Evolutionary conservation across 805 yeast species (phyloP), one percentile per base, ranked within the genome.

Genomic region (Ogataea chonburiensis): DNA sequence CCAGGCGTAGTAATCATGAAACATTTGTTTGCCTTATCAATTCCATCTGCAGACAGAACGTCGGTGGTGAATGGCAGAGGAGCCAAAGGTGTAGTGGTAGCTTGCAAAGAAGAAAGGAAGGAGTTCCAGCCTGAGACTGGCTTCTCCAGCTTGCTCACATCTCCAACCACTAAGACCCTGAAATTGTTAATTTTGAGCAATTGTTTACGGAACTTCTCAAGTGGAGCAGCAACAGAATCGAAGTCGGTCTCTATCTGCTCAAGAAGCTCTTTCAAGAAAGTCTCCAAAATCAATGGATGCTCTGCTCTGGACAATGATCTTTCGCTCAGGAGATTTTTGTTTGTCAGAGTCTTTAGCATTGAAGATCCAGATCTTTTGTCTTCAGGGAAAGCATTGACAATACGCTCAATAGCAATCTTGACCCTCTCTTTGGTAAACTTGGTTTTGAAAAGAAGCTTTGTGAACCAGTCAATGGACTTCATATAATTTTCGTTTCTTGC

Each of bases 401-500:
- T 61, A 52, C 79, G 80, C 39, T 81, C 86, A 20, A 82, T 57
- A 12, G 81, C 68, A 17, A 86, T 76, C 47, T 73, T 70, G 16
- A 87, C 73, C 57, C 97, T 71, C 8, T 76, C 69, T 45, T 75
- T 78, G 38, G 88, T 96, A 57, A 85, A 86, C 5, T 75, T 70
- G 18, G 84, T 73, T 48, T 75, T 71, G 57, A 75, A 79, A 49
- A 88, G 61, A 13, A 84, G 69, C 40, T 78, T 77, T 28, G 67
- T 61, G 27, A 86, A 66, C 98, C 98, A 93, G 16, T 77, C 73
- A 24, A 89, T 77, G 1, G 91, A 87, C 30, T 71, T 71, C 0
- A 46, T 37, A 53, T 89, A 93, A 40, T 87, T 79, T 7, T 65
- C 67, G 7, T 68, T 66, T 47, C 73, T 79, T 27, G 81, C 80